Percentiles rank a stretch among this genome's conserved stretches.
phyloP scores from a whole-genome alignment of 176 grass and related monocot genomes.

The Zea luxurians region DNA sequence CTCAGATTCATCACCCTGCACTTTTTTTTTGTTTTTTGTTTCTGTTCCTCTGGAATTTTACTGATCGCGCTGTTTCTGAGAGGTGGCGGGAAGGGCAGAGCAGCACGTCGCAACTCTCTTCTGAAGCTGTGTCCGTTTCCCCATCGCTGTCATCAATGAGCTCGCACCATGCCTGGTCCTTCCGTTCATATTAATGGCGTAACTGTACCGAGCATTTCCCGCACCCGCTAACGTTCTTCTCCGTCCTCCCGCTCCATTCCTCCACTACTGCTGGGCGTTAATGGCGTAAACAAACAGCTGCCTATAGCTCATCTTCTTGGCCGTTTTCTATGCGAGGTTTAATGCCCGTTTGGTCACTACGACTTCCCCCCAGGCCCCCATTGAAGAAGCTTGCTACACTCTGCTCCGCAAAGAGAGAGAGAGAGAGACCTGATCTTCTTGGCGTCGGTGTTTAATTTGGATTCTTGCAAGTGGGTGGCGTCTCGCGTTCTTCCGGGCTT shows the following conservation, averaged over 20 bases:
- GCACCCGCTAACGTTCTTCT: constrained; percentile 28
- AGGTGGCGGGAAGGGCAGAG: not conserved
- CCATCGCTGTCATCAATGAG: constrained; percentile 47
- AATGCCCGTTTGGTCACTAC: constrained; percentile 40
- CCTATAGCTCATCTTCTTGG: constrained; percentile 40
- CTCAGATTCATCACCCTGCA: not conserved
- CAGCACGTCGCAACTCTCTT: constrained; percentile 29
- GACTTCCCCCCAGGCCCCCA: not conserved
- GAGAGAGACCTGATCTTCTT: constrained; percentile 15
- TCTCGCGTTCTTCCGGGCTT: not conserved
- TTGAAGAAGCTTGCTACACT: constrained; percentile 18
- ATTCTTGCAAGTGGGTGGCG: constrained; percentile 35
- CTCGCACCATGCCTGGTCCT: constrained; percentile 11
- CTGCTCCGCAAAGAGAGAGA: constrained; percentile 28
- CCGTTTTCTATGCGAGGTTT: constrained; percentile 28
- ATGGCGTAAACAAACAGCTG: constrained; percentile 42
- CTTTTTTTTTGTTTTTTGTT: no score
- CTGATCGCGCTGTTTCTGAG: not conserved
- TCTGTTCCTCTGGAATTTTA: not conserved
- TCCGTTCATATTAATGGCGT: constrained; percentile 38
- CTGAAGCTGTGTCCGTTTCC: constrained; percentile 41
- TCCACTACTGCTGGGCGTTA: constrained; percentile 12
- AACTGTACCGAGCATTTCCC: constrained; percentile 26
- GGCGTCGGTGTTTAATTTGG: constrained; percentile 26
- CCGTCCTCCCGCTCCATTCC: constrained; percentile 26